These are phyloP conservation scores for Fusarium poae DNA, from an alignment of 2,329 filamentous ascomycete species.

Conservation along the genomic window DNA sequence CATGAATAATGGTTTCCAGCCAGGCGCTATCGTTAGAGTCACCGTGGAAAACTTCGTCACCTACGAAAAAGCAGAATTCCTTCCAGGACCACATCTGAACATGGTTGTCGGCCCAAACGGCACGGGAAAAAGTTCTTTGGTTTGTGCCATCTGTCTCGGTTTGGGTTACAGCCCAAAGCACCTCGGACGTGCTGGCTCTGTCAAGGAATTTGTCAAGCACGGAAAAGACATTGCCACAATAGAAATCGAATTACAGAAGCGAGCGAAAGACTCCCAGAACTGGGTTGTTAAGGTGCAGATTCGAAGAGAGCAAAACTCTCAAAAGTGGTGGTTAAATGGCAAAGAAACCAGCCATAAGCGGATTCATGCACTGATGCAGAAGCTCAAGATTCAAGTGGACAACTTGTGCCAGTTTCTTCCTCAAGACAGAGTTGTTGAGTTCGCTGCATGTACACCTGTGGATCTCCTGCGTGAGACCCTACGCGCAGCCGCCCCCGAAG, in stretches of 20 bases:
- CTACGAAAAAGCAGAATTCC: constrained; percentile 91
- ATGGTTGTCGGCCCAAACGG: constrained; percentile 99
- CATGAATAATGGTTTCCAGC: constrained; percentile 63
- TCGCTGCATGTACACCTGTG: constrained; percentile 84
- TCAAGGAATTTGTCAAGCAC: constrained; percentile 94
- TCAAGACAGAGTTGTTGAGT: constrained; percentile 95
- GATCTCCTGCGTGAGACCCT: constrained; percentile 88
- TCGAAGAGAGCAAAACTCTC: constrained; percentile 83
- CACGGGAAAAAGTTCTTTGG: constrained; percentile 95
- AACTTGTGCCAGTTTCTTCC: constrained; percentile 98
- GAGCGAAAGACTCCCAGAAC: constrained; percentile 71
- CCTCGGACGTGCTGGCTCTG: constrained; percentile 85
- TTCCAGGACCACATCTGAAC: constrained; percentile 91
- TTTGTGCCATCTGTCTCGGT: constrained; percentile 95
- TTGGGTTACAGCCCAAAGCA: constrained; percentile 86
- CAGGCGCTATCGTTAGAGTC: constrained; percentile 90
- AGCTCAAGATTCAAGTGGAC: constrained; percentile 92
- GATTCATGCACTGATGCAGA: constrained; percentile 75
- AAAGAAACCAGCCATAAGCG: constrained; percentile 71
- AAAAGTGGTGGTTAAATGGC: constrained; percentile 82
- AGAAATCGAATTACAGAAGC: constrained; percentile 88
- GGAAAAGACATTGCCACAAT: constrained; percentile 81
- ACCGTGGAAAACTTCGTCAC: constrained; percentile 92
- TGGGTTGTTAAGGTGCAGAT: constrained; percentile 82
- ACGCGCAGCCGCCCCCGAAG: constrained; percentile 83